Evolutionary conservation across 345 rosid genomes (phyloP).

Genomic region (Crucihimalaya himalaica): DNA sequence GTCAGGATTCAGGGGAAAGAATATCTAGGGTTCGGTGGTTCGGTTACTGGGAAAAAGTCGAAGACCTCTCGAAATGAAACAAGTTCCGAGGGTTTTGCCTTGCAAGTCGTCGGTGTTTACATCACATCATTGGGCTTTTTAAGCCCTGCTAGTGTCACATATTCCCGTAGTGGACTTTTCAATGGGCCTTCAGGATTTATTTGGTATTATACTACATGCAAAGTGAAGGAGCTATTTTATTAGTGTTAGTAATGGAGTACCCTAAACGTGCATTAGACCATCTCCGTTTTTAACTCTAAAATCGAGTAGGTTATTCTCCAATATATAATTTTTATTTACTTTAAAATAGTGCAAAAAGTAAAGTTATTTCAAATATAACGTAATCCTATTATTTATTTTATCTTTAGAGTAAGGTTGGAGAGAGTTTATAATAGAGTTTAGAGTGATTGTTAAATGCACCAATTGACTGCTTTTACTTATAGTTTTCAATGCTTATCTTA

Average conservation of each 20-base stretch:
- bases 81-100: slow-evolving; percentile 25
- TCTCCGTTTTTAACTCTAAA: too few species aligned
- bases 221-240: neutral
- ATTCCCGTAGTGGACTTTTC: neutral
- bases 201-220: too few species aligned
- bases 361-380: too few species aligned
- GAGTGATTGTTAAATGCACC: neutral
- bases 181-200: neutral
- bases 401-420: too few species aligned
- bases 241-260: neutral
- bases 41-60: neutral
- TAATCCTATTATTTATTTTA: too few species aligned
- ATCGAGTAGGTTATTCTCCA: too few species aligned
- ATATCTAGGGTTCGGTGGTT: slow-evolving; percentile 27
- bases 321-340: too few species aligned
- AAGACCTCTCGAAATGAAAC: neutral
- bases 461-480: too few species aligned
- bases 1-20: slow-evolving; percentile 1
- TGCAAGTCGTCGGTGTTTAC: neutral
- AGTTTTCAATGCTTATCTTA: too few species aligned
- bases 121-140: slow-evolving; percentile 10
- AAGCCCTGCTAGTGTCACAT: neutral
- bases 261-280: too few species aligned
- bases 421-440: too few species aligned
- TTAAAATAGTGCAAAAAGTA: too few species aligned